A percentile compares a stretch with the other conserved stretches of the same genome.
These are phyloP conservation scores for Aspergillus nanangensis DNA, from an alignment of 495 filamentous ascomycete genomes.

Conservation along the genomic window DNA sequence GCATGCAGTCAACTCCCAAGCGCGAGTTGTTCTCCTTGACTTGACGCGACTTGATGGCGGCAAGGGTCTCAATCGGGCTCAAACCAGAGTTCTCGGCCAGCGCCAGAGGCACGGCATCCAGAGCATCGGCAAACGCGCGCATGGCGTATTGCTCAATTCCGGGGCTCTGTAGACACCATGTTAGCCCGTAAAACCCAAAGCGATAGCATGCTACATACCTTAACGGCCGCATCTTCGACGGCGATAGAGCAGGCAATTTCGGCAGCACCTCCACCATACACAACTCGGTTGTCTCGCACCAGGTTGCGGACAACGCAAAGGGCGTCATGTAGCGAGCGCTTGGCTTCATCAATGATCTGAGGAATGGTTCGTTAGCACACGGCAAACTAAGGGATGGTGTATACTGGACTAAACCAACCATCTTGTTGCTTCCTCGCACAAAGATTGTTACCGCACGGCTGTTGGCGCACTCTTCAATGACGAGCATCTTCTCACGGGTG, in stretches of 20 bases:
- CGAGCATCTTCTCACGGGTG: conserved; percentile 97
- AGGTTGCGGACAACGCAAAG: conserved; percentile 97
- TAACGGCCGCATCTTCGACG: conserved; percentile 90
- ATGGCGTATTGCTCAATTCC: conserved; percentile 98
- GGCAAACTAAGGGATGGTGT: neutral
- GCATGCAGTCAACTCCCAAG: conserved; percentile 97
- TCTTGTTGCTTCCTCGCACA: conserved; percentile 97
- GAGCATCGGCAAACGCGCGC: conserved; percentile 93
- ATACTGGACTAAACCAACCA: conserved; percentile 59
- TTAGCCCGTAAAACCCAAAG: neutral
- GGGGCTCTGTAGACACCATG: conserved; percentile 54
- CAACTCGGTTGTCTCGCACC: conserved; percentile 91
- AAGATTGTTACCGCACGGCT: conserved; percentile 94
- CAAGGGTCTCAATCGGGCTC: conserved; percentile 91
- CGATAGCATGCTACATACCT: conserved; percentile 41
- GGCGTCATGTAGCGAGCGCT: conserved; percentile 94
- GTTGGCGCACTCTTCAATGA: conserved; percentile 99
- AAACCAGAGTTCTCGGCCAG: conserved; percentile 95
- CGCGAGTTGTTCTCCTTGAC: conserved; percentile 81
- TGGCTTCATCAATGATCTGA: conserved; percentile 97
- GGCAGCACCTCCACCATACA: conserved; percentile 96
- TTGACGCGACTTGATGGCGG: conserved; percentile 91
- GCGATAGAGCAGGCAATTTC: conserved; percentile 97
- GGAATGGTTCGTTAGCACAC: conserved; percentile 15
- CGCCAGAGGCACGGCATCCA: conserved; percentile 94